phyloP scores from a whole-genome alignment of 2,329 filamentous ascomycete species.

The Chaetomiaceae sp. region DNA sequence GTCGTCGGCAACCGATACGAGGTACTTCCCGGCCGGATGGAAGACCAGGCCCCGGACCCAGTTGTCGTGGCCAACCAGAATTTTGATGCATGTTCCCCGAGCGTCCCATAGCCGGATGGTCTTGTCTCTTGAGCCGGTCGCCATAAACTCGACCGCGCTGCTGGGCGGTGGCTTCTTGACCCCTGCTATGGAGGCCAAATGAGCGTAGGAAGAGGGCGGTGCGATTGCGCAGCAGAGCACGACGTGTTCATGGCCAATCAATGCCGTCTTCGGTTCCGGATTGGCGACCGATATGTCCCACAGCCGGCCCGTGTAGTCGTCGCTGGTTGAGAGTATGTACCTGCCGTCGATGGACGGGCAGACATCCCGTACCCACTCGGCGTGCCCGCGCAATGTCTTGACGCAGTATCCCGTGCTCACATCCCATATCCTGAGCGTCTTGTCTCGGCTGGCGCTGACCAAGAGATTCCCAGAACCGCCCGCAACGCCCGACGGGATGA shows the following conservation, averaged over 20 bases:
- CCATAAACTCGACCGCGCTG: slow-evolving; percentile 80
- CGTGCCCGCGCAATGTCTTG: slow-evolving; percentile 81
- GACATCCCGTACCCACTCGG: slow-evolving; percentile 88
- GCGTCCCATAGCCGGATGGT: slow-evolving; percentile 86
- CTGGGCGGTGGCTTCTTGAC: slow-evolving; percentile 74
- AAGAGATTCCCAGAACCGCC: slow-evolving; percentile 80
- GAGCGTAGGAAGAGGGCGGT: slow-evolving; percentile 69
- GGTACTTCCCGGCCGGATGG: slow-evolving; percentile 86
- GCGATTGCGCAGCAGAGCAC: slow-evolving; percentile 85
- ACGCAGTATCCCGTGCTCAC: slow-evolving; percentile 89
- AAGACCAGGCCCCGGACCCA: slow-evolving; percentile 86
- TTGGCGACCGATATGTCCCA: slow-evolving; percentile 74
- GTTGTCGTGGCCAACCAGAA: slow-evolving; percentile 83
- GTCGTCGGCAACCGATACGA: slow-evolving; percentile 82
- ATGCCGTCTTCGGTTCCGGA: slow-evolving; percentile 69
- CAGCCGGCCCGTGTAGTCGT: slow-evolving; percentile 74
- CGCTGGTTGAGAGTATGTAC: slow-evolving; percentile 75
- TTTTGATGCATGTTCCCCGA: slow-evolving; percentile 78
- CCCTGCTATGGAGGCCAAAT: slow-evolving; percentile 72
- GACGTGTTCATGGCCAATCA: slow-evolving; percentile 81
- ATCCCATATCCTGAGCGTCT: slow-evolving; percentile 84
- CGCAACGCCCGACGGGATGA: slow-evolving; percentile 77
- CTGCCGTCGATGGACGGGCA: slow-evolving; percentile 76
- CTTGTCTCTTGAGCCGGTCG: slow-evolving; percentile 86
- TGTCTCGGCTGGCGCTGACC: slow-evolving; percentile 80